Base-by-base conservation (phyloP, 2,329 filamentous ascomycete species). In the Blumeriella jaapii region DNA sequence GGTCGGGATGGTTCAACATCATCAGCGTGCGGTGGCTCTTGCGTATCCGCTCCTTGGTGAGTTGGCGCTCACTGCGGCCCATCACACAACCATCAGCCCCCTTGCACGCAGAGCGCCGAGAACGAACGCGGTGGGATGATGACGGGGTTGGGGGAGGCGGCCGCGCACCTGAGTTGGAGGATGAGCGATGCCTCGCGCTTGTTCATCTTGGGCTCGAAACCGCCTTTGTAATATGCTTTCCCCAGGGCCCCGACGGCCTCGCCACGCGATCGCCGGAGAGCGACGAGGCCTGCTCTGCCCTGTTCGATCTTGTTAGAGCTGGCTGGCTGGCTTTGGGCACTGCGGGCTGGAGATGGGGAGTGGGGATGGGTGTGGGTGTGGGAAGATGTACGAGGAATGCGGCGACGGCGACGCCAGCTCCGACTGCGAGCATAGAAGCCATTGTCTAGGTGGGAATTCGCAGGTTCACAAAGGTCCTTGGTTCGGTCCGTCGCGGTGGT, bases 1-100 rank as follows among this genome's bases (percentile, higher is more conserved):
- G 82, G 68, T 98, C 91, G 45, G 91, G 91, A 61, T 98, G 91
- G 68, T 98, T 98, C 47, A 94, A 69, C 38, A 98, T 75, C 89
- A 98, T 98, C 48, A 96, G 75, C 36, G 79, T 85, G 46, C 91
- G 80, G 63, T 98, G 91, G 51, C 87, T 85, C 65, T 95, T 95
- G 57, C 91, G 84, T 52, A 98, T 68, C 57, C 93, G 91, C 29
- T 96, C 89, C 62, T 93, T 93, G 40, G 79, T 91, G 43, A 95
- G 58, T 50, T 78, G 75, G 44, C 86, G 75, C 63, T 98, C 91
- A 46, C 87, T 96, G 43, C 42, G 3, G 12, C 22, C 7, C 7
- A 10, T n/a, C n/a, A n/a, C n/a, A n/a, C n/a, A n/a, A n/a, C n/a
- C n/a, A n/a, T n/a, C n/a, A n/a, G n/a, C n/a, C n/a, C n/a, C n/a